These are phyloP conservation scores for Draba incana DNA, from an alignment of 345 rosid species.

Conservation along the genomic window DNA sequence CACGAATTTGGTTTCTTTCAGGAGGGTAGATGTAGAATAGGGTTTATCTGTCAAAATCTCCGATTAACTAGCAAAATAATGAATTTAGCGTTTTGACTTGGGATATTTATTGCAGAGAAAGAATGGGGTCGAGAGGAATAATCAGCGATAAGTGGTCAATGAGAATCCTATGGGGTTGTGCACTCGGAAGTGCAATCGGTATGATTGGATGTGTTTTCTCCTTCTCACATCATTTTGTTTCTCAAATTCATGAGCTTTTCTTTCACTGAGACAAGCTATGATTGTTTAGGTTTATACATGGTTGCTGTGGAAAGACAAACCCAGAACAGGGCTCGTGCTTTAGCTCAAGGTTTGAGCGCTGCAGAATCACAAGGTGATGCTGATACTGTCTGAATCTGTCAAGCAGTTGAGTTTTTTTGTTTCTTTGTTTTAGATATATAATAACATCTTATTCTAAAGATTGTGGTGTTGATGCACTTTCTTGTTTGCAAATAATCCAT, in stretches of 20 bases:
- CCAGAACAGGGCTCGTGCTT: constrained; percentile 65
- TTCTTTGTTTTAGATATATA: constrained; percentile 1
- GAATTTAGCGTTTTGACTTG: constrained; percentile 4
- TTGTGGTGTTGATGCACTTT: constrained; percentile 29
- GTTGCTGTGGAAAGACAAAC: constrained; percentile 78
- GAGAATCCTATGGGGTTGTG: constrained; percentile 78
- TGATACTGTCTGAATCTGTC: constrained; percentile 45
- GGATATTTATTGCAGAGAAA: constrained; percentile 10
- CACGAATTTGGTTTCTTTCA: background rate
- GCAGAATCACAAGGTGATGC: constrained; percentile 53
- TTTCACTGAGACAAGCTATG: background rate
- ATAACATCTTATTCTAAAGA: constrained; percentile 9
- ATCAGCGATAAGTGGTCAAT: constrained; percentile 75
- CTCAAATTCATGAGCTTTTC: background rate
- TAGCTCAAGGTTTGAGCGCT: constrained; percentile 64
- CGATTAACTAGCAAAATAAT: no score
- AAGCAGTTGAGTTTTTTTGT: constrained; percentile 16
- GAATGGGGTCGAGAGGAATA: constrained; percentile 51
- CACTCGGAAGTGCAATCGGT: constrained; percentile 63
- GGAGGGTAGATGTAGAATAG: background rate
- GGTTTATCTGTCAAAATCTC: background rate
- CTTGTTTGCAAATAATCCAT: constrained; percentile 34
- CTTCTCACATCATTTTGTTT: no score
- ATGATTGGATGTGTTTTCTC: no score
- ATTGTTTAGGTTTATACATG: constrained; percentile 70